Evolutionary conservation across 1,284 basidiomycete genomes (phyloP).

Genomic region (Grifola frondosa): DNA sequence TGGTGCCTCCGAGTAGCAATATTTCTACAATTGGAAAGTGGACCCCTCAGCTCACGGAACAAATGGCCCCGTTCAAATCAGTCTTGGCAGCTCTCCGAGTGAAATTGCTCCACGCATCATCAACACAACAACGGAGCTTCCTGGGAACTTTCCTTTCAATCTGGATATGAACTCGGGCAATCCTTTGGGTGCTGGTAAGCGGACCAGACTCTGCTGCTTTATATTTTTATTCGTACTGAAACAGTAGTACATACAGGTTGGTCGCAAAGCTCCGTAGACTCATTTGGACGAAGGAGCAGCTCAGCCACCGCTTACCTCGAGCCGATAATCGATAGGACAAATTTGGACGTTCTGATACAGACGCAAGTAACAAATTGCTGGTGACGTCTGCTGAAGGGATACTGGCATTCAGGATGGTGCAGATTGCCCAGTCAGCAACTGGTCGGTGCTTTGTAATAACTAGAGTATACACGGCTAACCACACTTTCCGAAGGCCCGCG

Average conservation of each 20-base stretch:
- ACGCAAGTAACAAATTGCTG: conserved; percentile 35
- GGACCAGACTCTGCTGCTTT: not conserved
- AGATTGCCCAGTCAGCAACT: conserved; percentile 26
- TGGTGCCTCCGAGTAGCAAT: conserved; percentile 10
- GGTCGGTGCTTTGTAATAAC: conserved; percentile 14
- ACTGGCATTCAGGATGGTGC: conserved; percentile 33
- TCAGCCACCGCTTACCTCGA: conserved; percentile 31
- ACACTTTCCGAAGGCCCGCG: not conserved
- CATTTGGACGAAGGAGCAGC: conserved; percentile 27
- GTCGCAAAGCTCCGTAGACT: conserved; percentile 7
- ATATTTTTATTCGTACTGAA: not conserved
- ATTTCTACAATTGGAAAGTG: conserved; percentile 11
- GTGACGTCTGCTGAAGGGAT: conserved; percentile 3
- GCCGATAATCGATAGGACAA: conserved; percentile 31
- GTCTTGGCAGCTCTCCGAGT: conserved; percentile 32
- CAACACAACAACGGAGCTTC: conserved; percentile 30
- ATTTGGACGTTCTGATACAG: conserved; percentile 41
- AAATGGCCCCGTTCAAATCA: conserved; percentile 32
- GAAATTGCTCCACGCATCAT: conserved; percentile 35
- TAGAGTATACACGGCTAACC: not conserved
- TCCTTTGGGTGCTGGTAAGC: conserved; percentile 37
- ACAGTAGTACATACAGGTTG: not conserved
- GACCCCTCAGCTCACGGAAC: conserved; percentile 13
- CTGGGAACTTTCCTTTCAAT: conserved; percentile 38
- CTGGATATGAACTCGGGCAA: conserved; percentile 39